These are phyloP conservation scores for Candida tetrigidarum DNA, from an alignment of 1,139 yeast genomes.

Conservation along the genomic window DNA sequence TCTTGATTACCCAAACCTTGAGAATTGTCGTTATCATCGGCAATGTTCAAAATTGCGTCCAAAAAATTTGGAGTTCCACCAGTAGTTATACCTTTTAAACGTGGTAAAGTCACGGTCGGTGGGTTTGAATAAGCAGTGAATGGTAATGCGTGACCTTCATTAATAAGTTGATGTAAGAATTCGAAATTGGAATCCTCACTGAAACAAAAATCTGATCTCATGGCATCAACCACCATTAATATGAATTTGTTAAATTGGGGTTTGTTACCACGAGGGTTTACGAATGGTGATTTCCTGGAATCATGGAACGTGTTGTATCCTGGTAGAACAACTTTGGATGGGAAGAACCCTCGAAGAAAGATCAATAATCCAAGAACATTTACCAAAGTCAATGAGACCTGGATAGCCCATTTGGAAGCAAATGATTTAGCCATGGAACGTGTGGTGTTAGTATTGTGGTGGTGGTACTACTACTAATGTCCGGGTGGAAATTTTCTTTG, in stretches of 20 bases:
- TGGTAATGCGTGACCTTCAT: slow-evolving; percentile 74
- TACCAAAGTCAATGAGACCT: slow-evolving; percentile 12
- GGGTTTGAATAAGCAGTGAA: slow-evolving; percentile 91
- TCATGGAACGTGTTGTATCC: slow-evolving; percentile 49
- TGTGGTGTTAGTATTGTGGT: neutral
- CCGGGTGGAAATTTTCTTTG: too few relatives aligned
- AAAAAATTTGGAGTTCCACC: slow-evolving; percentile 82
- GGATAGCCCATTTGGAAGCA: slow-evolving; percentile 18
- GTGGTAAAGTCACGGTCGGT: slow-evolving; percentile 82
- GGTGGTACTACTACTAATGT: too few relatives aligned
- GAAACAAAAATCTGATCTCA: slow-evolving; percentile 86
- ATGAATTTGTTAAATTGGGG: slow-evolving; percentile 71
- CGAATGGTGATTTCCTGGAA: slow-evolving; percentile 21
- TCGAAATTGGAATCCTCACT: slow-evolving; percentile 59
- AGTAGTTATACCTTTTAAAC: slow-evolving; percentile 78
- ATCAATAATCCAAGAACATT: slow-evolving; percentile 56
- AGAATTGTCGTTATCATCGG: slow-evolving; percentile 81
- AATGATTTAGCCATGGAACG: slow-evolving; percentile 16
- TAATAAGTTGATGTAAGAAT: slow-evolving; percentile 68
- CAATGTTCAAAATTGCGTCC: slow-evolving; percentile 90
- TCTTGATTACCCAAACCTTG: slow-evolving; percentile 79
- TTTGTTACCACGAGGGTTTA: slow-evolving; percentile 17
- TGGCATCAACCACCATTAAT: slow-evolving; percentile 90
- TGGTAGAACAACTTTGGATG: slow-evolving; percentile 73
- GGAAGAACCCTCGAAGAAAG: slow-evolving; percentile 86